These are phyloP conservation scores for Rostrohypoxylon terebratum DNA, from an alignment of 495 filamentous ascomycete genomes.

Conservation along the genomic window DNA sequence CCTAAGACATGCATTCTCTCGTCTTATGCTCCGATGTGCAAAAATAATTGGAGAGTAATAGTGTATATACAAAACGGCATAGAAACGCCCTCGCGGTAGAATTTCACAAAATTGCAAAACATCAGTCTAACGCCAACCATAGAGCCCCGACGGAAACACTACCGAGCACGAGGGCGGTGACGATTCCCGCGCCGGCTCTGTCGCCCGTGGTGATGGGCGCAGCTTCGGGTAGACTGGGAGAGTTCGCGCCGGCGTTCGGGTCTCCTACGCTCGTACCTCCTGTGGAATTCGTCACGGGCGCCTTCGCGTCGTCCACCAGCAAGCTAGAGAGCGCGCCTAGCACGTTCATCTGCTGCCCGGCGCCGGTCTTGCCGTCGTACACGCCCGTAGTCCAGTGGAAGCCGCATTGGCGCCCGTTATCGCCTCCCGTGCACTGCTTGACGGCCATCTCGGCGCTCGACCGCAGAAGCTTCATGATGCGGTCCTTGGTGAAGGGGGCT, in stretches of 20 bases:
- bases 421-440: conserved; percentile 71
- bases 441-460: conserved; percentile 77
- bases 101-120: background rate
- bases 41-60: background rate
- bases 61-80: background rate
- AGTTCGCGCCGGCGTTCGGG: conserved; percentile 65
- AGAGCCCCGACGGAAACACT: conserved; percentile 44
- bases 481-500: conserved; percentile 72
- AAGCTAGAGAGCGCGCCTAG: conserved; percentile 71
- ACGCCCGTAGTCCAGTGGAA: conserved; percentile 70
- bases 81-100: background rate
- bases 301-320: conserved; percentile 53
- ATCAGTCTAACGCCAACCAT: conserved; percentile 49
- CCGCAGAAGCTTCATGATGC: conserved; percentile 73
- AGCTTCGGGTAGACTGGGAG: conserved; percentile 10
- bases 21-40: background rate
- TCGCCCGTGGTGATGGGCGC: conserved; percentile 61
- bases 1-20: too few relatives aligned
- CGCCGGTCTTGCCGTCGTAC: conserved; percentile 70
- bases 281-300: conserved; percentile 66
- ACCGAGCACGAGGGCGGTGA: conserved; percentile 61
- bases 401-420: conserved; percentile 72
- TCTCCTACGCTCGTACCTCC: conserved; percentile 76
- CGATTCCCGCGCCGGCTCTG: conserved; percentile 67
- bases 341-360: conserved; percentile 78